Base-by-base conservation (phyloP, 2,329 filamentous ascomycete genomes). In the Epicoccum nigrum region DNA sequence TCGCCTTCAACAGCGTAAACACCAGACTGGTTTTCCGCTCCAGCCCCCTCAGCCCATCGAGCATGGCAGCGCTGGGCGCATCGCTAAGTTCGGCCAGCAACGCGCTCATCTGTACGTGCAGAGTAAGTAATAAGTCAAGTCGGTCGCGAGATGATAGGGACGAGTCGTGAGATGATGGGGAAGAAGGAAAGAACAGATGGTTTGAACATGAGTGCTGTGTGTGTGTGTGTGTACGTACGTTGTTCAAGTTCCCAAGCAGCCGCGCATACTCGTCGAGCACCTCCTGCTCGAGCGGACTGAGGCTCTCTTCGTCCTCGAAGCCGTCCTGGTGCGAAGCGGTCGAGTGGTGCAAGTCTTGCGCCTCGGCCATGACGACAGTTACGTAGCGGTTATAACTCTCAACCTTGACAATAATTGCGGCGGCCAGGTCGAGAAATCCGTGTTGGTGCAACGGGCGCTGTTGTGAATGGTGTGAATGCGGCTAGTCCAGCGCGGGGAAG, bases 1-100 rank as follows among this genome's bases (percentile, higher is more conserved):
- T 97, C 15, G 94, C 93, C 79, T 99, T 99, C 70, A 99, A 82
- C 70, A 97, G 76, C 56, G 94, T 99, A 75, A 96, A 97, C 17
- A 97, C 93, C 46, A 96, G 80, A 62, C 91, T 92, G 34, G 93
- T 97, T 80, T 97, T 97, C 64, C 94, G 83, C 79, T 99, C 94
- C 46, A 99, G 80, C 34, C 92, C 87, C 45, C 94, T 82, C 63
- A 99, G 80, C 7, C 90, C 88, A 73, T 99, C 91, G 45, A 95
- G 82, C 50, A 95, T 92, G 60, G 89, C 90, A 6, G 88, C 87
- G 13, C 74, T 76, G 6, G 79, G 78, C 12, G 70, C 71, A 17
- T 90, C 87, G 0, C 92, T 89, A 20, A 85, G 83, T 35, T 84
- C 81, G 15, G 84, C 86, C 57, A 89, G 86, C 65, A 82, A 79